Evolutionary conservation across 768 basidiomycete species (phyloP), one percentile per base, ranked within the genome.

Genomic region (Russula lepida): DNA sequence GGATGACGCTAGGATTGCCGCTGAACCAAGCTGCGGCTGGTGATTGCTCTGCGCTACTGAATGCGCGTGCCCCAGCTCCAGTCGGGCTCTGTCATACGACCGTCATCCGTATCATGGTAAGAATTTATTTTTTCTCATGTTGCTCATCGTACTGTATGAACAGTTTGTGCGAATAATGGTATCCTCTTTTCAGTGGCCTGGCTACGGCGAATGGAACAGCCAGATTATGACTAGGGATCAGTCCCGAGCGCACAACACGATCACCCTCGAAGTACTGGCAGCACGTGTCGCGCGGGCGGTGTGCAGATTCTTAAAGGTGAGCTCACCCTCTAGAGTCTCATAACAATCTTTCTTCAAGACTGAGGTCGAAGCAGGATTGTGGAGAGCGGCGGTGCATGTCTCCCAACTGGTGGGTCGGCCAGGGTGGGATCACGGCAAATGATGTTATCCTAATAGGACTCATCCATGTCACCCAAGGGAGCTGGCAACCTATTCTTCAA

Each of bases 401-500:
- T 25, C 55, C 17, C 3, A 17, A 17, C 32, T 63, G 60, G 63
- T 33, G 8, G 0, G 37, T 64, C n/a, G 63, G 60, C 6, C 25
- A 5, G 7, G 37, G 56, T 5, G 62, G 64, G 21, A 64, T 65
- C 44, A 54, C 28, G 21, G 56, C n/a, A 23, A 33, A 54, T 30
- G 32, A 63, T n/a, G 35, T 63, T 6, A 30, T 58, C 11, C 35
- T 65, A 1, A 46, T 65, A 19, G 64, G 64, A 13, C 28, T 63
- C 8, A 23, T 59, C 9, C 64, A 65, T 0, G 56, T 65, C 32
- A 41, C 60, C 5, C 48, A 56, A n/a, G 60, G 60, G 7, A 56
- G 64, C 25, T 64, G 64, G 64, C 62, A 63, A 19, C 64, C 64
- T 0, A 58, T 64, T 15, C 46, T 64, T 13, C 54, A 62, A 43